Base-by-base conservation (phyloP, 768 basidiomycete species). In the Fomitopsis serialis region DNA sequence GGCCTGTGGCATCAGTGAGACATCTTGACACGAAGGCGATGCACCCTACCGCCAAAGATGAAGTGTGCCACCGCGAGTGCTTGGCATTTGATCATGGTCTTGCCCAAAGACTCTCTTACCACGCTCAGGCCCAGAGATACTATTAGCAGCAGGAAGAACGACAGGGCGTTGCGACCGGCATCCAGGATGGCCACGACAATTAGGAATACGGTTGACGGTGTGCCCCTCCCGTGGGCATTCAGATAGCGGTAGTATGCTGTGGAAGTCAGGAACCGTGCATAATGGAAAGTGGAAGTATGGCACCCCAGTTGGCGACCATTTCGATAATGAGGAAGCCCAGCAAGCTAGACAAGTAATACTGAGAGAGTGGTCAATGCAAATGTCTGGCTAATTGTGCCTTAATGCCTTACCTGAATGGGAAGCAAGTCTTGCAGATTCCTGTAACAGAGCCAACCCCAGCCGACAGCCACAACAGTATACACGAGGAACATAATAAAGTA, bases 181-280 rank as follows among this genome's bases (percentile, higher is more conserved):
- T 98, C 95, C 42, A 98, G 74, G 55, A 95, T 91, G n/a, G 94
- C 89, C 37, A 96, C 93, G 91, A 98, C 88, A 54, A 98, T 89
- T 42, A 99, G 84, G 72, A 98, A 96, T n/a, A 87, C 80, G 1
- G 84, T 89, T 0, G 93, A 84, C 22, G 88, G 76, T 2, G 83
- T 75, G 40, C 83, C 79, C 60, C 75, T 84, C 17, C 85, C 89
- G 57, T 92, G 89, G 2, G 86, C 87, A 66, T 98, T 98, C 58
- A 98, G 82, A 68, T 93, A 98, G 52, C 92, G 83, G 67, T 98
- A 97, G 70, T 98, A 99, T 2, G 82, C 93, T 87, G 63, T 54
- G 19, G 9, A 40, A 40, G 37, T 32, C 2, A 11, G 32, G 17
- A 13, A 11, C 2, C 24, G 3, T 52, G 8, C 53, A 32, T n/a